Evolutionary conservation across 2,329 filamentous ascomycete genomes (phyloP).

Genomic region (Endoconidiophora polonica): DNA sequence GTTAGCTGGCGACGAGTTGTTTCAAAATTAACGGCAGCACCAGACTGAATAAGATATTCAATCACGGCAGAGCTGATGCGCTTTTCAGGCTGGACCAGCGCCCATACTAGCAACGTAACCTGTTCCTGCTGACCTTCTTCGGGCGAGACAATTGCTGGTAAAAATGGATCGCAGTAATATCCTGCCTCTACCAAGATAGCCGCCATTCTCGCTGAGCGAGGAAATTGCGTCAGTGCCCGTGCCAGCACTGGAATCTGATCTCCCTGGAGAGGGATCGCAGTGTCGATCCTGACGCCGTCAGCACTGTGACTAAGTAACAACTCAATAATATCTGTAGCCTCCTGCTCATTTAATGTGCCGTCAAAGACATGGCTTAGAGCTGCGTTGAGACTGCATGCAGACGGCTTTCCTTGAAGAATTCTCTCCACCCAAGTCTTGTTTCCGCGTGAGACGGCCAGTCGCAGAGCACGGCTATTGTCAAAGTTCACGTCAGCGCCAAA

Average conservation of each 20-base stretch:
- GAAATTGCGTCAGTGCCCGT: slow-evolving; percentile 36
- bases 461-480: slow-evolving; percentile 22
- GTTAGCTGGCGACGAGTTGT: slow-evolving; percentile 25
- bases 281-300: slow-evolving; percentile 30
- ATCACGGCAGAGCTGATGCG: slow-evolving; percentile 42
- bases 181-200: slow-evolving; percentile 37
- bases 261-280: slow-evolving; percentile 28
- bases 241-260: slow-evolving; percentile 28
- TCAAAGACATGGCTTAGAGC: slow-evolving; percentile 4
- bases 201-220: slow-evolving; percentile 35
- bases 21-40: slow-evolving; percentile 41
- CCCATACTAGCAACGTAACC: slow-evolving; percentile 42
- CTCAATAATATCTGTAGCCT: slow-evolving; percentile 12
- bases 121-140: slow-evolving; percentile 35
- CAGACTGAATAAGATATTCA: slow-evolving; percentile 34
- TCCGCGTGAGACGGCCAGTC: slow-evolving; percentile 2
- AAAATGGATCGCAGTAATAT: slow-evolving; percentile 38
- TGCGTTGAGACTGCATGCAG: not conserved
- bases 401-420: not conserved
- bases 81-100: slow-evolving; percentile 45
- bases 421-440: not conserved
- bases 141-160: slow-evolving; percentile 22
- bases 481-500: slow-evolving; percentile 31
- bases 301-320: slow-evolving; percentile 24
- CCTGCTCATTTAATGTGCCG: not conserved